Conservation (phyloP, 768 basidiomycete genomes). For the Crucibulum laeve region DNA sequence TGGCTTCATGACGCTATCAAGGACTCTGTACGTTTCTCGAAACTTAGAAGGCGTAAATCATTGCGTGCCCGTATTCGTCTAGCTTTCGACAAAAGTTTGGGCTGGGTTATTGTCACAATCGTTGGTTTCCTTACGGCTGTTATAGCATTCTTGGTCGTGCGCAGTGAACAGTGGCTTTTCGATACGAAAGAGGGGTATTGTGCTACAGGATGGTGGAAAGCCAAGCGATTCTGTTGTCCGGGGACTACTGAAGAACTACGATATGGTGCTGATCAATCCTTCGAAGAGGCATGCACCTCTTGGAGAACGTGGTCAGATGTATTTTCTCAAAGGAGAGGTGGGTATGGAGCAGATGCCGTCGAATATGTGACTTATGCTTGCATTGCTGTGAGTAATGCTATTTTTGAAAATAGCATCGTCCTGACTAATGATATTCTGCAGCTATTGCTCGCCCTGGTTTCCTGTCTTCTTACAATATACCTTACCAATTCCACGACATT, state of each 20-base stretch:
- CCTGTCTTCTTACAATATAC: slow-evolving; percentile 78
- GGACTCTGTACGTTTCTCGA: slow-evolving; percentile 78
- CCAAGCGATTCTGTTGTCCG: slow-evolving; percentile 82
- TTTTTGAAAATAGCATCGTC: neutral
- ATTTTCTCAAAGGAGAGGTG: slow-evolving; percentile 29
- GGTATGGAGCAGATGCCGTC: slow-evolving; percentile 37
- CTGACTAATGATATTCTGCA: slow-evolving; percentile 20
- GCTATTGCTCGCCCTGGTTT: slow-evolving; percentile 68
- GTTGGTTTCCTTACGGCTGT: slow-evolving; percentile 85
- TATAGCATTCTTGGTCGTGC: slow-evolving; percentile 82
- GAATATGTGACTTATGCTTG: slow-evolving; percentile 68
- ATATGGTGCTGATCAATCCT: neutral
- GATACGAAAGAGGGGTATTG: slow-evolving; percentile 94
- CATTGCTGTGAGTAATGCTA: slow-evolving; percentile 67
- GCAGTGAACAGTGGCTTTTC: slow-evolving; percentile 85
- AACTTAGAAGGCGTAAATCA: slow-evolving; percentile 67
- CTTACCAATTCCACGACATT: slow-evolving; percentile 90
- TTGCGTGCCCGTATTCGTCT: slow-evolving; percentile 61
- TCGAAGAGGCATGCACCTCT: slow-evolving; percentile 45
- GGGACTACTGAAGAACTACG: neutral
- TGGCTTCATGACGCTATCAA: slow-evolving; percentile 98
- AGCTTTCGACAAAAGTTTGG: slow-evolving; percentile 70
- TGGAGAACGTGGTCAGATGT: slow-evolving; percentile 78
- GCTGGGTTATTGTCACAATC: slow-evolving; percentile 87
- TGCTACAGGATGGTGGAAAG: slow-evolving; percentile 58